A percentile compares a stretch with the other conserved stretches of the same genome.
phyloP scores from a whole-genome alignment of 83 land plant genomes.

The Thuja plicata region DNA sequence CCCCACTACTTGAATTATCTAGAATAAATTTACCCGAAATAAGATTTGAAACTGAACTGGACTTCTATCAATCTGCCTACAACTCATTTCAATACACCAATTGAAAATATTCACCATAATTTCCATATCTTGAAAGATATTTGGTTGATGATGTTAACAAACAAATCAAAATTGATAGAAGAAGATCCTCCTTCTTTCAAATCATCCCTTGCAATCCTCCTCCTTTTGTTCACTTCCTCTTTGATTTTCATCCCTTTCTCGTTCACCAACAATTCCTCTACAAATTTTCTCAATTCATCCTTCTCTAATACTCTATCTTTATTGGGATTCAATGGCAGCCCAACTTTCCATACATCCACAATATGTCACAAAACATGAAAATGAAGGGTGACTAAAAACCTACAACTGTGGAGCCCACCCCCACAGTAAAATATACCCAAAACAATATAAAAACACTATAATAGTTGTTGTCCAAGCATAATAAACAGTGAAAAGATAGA shows the following conservation, averaged over 20 bases:
- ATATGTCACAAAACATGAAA: slow-evolving; percentile 15
- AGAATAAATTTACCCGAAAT: too few relatives aligned
- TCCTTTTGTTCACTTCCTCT: background rate
- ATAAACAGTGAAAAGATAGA: too few relatives aligned
- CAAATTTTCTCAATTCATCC: slow-evolving; percentile 21
- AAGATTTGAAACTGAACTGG: too few relatives aligned
- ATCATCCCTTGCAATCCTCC: background rate
- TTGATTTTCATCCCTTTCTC: background rate
- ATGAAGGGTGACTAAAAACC: slow-evolving; percentile 27
- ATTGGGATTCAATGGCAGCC: slow-evolving; percentile 21
- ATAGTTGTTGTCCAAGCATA: too few relatives aligned
- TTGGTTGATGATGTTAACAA: background rate
- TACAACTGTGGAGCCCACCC: slow-evolving; percentile 37
- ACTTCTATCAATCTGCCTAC: too few relatives aligned
- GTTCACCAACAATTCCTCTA: slow-evolving; percentile 18
- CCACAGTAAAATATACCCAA: too few relatives aligned
- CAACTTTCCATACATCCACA: slow-evolving; percentile 21
- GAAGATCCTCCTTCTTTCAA: background rate
- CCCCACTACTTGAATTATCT: too few relatives aligned
- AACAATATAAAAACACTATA: too few relatives aligned
- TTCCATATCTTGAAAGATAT: too few relatives aligned
- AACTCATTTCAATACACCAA: too few relatives aligned
- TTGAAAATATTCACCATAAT: too few relatives aligned
- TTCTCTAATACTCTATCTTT: slow-evolving; percentile 27
- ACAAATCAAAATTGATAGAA: too few relatives aligned